A percentile compares a stretch with the other conserved stretches of the same genome.
phyloP scores from a whole-genome alignment of 2,329 filamentous ascomycete species.

The Sporothrix mexicana region DNA sequence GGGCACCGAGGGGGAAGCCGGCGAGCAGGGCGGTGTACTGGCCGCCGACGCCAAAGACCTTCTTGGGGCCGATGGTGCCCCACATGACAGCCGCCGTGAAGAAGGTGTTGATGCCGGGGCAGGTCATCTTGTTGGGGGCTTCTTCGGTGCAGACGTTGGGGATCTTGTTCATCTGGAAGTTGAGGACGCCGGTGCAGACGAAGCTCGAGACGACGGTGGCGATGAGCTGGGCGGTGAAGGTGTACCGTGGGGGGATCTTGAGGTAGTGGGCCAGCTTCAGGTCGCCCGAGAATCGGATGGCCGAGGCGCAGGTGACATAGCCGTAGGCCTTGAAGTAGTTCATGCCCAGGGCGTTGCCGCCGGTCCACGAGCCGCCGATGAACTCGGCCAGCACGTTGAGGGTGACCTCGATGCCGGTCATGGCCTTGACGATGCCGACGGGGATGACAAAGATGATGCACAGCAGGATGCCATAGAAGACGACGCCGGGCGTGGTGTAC shows the following conservation, averaged over 20 bases:
- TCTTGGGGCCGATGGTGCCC: slow-evolving; percentile 64
- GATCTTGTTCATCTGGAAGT: slow-evolving; percentile 41
- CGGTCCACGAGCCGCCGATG: slow-evolving; percentile 58
- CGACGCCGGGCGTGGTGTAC: slow-evolving; percentile 57
- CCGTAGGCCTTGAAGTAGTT: slow-evolving; percentile 56
- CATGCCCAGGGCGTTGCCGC: slow-evolving; percentile 58
- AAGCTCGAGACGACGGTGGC: slow-evolving; percentile 47
- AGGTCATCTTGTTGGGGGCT: slow-evolving; percentile 59
- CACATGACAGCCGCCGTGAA: slow-evolving; percentile 66
- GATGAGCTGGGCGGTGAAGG: slow-evolving; percentile 48
- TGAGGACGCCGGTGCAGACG: slow-evolving; percentile 47
- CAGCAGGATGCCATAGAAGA: slow-evolving; percentile 58
- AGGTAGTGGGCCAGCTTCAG: slow-evolving; percentile 45
- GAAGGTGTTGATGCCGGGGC: slow-evolving; percentile 64
- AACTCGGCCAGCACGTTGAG: slow-evolving; percentile 61
- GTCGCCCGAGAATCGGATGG: slow-evolving; percentile 40
- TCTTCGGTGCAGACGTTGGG: slow-evolving; percentile 55
- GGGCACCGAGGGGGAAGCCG: slow-evolving; percentile 57
- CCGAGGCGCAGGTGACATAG: slow-evolving; percentile 36
- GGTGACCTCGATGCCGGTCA: slow-evolving; percentile 59
- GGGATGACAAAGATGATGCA: slow-evolving; percentile 59
- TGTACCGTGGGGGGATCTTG: slow-evolving; percentile 45
- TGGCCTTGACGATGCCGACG: slow-evolving; percentile 59
- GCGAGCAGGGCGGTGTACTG: slow-evolving; percentile 56
- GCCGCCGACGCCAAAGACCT: slow-evolving; percentile 56